phyloP scores from a whole-genome alignment of 2,329 filamentous ascomycete species.

The Pyrenophora teres region DNA sequence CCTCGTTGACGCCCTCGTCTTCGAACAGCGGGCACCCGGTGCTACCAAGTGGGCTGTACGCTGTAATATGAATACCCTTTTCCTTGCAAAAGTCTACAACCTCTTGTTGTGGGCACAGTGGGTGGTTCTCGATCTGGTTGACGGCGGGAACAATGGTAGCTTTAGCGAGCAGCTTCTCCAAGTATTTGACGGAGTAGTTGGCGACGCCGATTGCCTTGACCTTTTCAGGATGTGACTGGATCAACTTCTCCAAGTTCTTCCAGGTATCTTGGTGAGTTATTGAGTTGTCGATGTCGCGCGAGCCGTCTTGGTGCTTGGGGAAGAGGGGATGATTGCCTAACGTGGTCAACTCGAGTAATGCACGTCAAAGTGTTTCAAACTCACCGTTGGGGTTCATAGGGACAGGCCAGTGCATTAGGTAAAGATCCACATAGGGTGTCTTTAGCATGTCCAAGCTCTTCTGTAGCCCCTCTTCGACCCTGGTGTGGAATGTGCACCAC shows the following conservation, averaged over 20 bases:
- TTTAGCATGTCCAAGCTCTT: slow-evolving; percentile 75
- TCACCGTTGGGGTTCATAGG: slow-evolving; percentile 76
- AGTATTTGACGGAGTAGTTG: slow-evolving; percentile 55
- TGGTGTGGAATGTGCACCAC: slow-evolving; percentile 78
- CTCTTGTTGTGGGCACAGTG: slow-evolving; percentile 71
- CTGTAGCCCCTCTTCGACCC: slow-evolving; percentile 70
- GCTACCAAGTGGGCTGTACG: slow-evolving; percentile 63
- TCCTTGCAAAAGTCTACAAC: slow-evolving; percentile 70
- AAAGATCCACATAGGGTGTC: slow-evolving; percentile 81
- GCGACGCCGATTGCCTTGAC: slow-evolving; percentile 57
- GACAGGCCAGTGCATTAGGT: slow-evolving; percentile 82
- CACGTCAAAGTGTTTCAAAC: neutral
- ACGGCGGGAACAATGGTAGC: slow-evolving; percentile 69
- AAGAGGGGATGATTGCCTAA: slow-evolving; percentile 72
- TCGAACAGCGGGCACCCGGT: slow-evolving; percentile 56
- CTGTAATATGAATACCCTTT: slow-evolving; percentile 73
- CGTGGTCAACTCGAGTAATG: slow-evolving; percentile 1
- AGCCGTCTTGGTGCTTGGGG: slow-evolving; percentile 74
- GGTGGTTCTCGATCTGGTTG: slow-evolving; percentile 78
- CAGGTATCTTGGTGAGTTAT: slow-evolving; percentile 78
- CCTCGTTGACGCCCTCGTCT: slow-evolving; percentile 53
- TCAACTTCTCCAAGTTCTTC: slow-evolving; percentile 73
- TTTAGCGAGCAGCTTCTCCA: slow-evolving; percentile 58
- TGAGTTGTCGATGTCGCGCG: slow-evolving; percentile 70
- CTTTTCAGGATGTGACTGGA: slow-evolving; percentile 51